Conservation (phyloP, 495 filamentous ascomycete genomes). For the Ramalina intermedia region DNA sequence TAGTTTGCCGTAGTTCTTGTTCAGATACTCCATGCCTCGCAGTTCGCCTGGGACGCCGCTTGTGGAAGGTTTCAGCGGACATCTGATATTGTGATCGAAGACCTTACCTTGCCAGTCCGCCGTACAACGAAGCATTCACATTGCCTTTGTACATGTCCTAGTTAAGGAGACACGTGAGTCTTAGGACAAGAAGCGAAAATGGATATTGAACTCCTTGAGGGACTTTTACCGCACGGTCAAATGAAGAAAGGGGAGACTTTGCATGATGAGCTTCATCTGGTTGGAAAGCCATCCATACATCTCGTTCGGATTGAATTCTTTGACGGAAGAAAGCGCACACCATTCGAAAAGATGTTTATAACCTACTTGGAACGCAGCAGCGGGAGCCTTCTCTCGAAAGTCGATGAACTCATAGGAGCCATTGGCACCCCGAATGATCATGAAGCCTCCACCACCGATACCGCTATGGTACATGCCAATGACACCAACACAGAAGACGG, state of each 20-base stretch:
- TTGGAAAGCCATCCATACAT: too few species aligned
- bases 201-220: too few species aligned
- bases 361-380: constrained; percentile 42
- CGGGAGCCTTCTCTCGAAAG: constrained; percentile 75
- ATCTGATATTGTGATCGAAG: neutral
- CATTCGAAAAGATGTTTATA: neutral
- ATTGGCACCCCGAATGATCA: constrained; percentile 41
- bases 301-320: neutral
- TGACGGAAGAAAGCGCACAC: neutral
- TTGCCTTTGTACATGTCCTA: constrained; percentile 63
- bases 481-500: constrained; percentile 61
- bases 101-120: constrained; percentile 50
- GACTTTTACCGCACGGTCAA: too few species aligned
- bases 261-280: too few species aligned
- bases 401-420: constrained; percentile 58
- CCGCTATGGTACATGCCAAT: constrained; percentile 78
- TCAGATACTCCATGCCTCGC: constrained; percentile 59
- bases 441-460: constrained; percentile 82
- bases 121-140: constrained; percentile 29
- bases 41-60: constrained; percentile 76
- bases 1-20: constrained; percentile 54
- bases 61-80: neutral
- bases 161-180: too few species aligned
- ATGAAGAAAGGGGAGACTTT: too few species aligned
- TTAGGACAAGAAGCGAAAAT: too few species aligned